phyloP scores from a whole-genome alignment of 306 rosid species.

The Rosa lucieae region DNA sequence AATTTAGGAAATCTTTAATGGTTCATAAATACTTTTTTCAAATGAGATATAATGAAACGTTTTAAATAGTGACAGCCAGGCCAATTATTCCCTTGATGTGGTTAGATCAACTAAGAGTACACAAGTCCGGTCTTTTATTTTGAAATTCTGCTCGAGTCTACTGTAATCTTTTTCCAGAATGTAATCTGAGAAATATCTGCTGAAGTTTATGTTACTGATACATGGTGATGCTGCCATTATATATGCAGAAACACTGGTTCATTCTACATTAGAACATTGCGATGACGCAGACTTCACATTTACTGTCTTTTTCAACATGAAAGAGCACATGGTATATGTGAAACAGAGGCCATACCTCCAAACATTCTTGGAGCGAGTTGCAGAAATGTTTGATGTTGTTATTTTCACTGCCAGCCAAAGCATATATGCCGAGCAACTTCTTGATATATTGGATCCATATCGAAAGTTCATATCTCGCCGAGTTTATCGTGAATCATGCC shows the following conservation, averaged over 20 bases:
- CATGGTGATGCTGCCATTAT: constrained; percentile 19
- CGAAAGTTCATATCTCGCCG: constrained; percentile 75
- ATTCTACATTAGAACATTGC: constrained; percentile 78
- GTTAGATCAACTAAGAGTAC: background rate
- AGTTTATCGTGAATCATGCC: constrained; percentile 85
- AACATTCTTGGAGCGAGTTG: constrained; percentile 81
- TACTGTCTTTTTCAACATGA: constrained; percentile 78
- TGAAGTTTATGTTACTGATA: constrained; percentile 23
- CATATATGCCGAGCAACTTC: constrained; percentile 87
- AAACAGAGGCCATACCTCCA: constrained; percentile 86
- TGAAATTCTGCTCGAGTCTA: background rate
- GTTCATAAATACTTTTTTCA: background rate
- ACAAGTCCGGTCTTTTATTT: background rate
- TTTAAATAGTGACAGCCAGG: background rate
- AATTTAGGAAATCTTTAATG: background rate
- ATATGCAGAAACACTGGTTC: constrained; percentile 93
- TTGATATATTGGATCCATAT: constrained; percentile 87
- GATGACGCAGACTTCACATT: constrained; percentile 89
- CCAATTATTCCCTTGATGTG: background rate
- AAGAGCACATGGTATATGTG: constrained; percentile 87
- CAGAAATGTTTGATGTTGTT: constrained; percentile 91
- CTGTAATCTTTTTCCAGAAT: background rate
- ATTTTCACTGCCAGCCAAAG: constrained; percentile 99
- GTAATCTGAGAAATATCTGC: constrained; percentile 7
- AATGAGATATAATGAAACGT: background rate